Evolutionary conservation across 192 early-diverging fungal genomes (phyloP).

Genomic region (Jimgerdemannia flammicorona): DNA sequence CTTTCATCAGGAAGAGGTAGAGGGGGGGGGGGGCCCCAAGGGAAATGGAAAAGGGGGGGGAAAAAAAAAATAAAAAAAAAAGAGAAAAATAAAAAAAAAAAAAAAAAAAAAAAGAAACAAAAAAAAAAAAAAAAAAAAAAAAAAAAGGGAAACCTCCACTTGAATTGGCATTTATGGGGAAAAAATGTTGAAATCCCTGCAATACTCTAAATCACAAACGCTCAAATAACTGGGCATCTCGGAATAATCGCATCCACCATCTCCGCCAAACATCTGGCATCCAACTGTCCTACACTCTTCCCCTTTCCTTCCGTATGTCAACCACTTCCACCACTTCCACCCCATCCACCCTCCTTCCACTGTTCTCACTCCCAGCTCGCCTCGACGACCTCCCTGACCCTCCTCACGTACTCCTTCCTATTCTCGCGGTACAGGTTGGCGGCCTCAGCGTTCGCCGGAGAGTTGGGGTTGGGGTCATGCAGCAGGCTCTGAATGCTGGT

Average conservation of each 20-base stretch:
- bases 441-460: slow-evolving; percentile 95
- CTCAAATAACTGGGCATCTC: too few species aligned
- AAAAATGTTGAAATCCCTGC: too few species aligned
- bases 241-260: too few species aligned
- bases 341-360: background rate
- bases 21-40: too few species aligned
- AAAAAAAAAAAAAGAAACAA: background rate
- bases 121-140: background rate
- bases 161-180: background rate
- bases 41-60: background rate
- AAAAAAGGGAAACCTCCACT: background rate
- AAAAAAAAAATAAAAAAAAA: background rate
- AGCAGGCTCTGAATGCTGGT: slow-evolving; percentile 94
- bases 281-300: too few species aligned
- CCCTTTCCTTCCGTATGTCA: too few species aligned
- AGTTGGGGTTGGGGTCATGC: slow-evolving; percentile 96
- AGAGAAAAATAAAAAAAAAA: slow-evolving; percentile 3
- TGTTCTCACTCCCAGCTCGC: slow-evolving; percentile 68
- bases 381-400: slow-evolving; percentile 91
- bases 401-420: slow-evolving; percentile 87
- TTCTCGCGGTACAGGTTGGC: slow-evolving; percentile 91
- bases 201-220: too few species aligned
- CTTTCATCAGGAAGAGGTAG: too few species aligned
- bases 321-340: background rate
- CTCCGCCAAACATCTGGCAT: too few species aligned